These are phyloP conservation scores for Xerocomus amazonicus DNA, from an alignment of 1,284 basidiomycete species.

Conservation along the genomic window DNA sequence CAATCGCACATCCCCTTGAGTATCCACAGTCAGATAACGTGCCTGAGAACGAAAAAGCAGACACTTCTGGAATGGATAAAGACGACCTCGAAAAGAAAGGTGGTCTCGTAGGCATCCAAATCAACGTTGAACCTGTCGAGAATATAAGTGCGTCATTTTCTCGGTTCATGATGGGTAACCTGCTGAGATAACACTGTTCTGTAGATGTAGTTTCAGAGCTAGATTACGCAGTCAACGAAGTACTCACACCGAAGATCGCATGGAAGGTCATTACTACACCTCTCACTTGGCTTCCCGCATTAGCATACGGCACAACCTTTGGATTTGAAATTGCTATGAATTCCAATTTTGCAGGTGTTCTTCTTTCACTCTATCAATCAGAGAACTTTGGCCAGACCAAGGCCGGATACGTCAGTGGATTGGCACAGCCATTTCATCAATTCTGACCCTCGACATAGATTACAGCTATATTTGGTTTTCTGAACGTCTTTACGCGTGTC, in stretches of 20 bases:
- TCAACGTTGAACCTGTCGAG: slow-evolving; percentile 21
- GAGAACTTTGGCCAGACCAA: slow-evolving; percentile 42
- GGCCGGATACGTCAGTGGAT: slow-evolving; percentile 48
- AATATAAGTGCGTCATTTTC: slow-evolving; percentile 11
- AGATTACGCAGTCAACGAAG: slow-evolving; percentile 51
- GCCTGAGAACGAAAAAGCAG: no score
- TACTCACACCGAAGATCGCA: slow-evolving; percentile 40
- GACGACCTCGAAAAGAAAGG: slow-evolving; percentile 16
- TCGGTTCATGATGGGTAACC: not conserved
- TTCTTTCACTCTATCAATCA: slow-evolving; percentile 40
- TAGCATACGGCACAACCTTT: slow-evolving; percentile 53
- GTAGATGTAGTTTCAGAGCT: slow-evolving; percentile 24
- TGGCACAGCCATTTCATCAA: not conserved
- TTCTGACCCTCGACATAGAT: slow-evolving; percentile 26
- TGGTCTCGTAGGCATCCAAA: slow-evolving; percentile 13
- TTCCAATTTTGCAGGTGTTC: slow-evolving; percentile 49
- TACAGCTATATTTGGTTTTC: slow-evolving; percentile 45
- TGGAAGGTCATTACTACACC: slow-evolving; percentile 40
- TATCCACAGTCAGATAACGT: no score
- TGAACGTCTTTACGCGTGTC: slow-evolving; percentile 54
- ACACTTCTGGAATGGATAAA: no score
- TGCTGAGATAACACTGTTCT: not conserved
- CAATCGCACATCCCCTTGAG: slow-evolving; percentile 18
- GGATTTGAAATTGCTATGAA: slow-evolving; percentile 61
- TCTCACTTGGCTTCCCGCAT: slow-evolving; percentile 58